Evolutionary conservation across 2,329 filamentous ascomycete genomes (phyloP).

Genomic region (Fusarium abutilonis): DNA sequence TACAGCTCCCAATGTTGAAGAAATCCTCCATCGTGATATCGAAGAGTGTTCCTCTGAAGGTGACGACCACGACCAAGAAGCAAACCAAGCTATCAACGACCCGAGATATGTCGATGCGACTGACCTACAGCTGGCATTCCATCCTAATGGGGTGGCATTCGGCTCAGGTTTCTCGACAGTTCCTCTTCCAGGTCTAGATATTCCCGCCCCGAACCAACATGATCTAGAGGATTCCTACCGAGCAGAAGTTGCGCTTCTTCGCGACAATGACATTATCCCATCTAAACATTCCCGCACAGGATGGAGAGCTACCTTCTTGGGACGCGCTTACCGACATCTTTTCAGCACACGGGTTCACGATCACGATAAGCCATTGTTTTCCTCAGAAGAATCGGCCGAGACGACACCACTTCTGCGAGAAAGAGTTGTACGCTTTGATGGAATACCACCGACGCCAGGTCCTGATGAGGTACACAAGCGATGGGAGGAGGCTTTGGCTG

Average conservation of each 20-base stretch:
- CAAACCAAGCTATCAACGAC: slow-evolving; percentile 13
- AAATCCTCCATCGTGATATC: slow-evolving; percentile 37
- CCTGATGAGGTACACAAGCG: slow-evolving; percentile 35
- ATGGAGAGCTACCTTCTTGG: slow-evolving; percentile 12
- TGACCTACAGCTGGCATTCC: slow-evolving; percentile 37
- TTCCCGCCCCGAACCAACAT: slow-evolving; percentile 33
- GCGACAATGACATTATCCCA: slow-evolving; percentile 38
- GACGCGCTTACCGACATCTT: slow-evolving; percentile 21
- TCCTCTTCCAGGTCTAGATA: slow-evolving; percentile 26
- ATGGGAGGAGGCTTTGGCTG: slow-evolving; percentile 83
- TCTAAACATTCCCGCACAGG: not conserved
- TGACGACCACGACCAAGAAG: slow-evolving; percentile 25
- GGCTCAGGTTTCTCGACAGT: slow-evolving; percentile 36
- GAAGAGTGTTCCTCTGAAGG: slow-evolving; percentile 38
- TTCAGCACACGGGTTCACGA: slow-evolving; percentile 31
- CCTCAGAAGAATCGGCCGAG: slow-evolving; percentile 10
- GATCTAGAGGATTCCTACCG: slow-evolving; percentile 35
- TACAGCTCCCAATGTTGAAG: slow-evolving; percentile 24
- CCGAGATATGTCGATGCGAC: slow-evolving; percentile 1
- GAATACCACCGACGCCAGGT: slow-evolving; percentile 17
- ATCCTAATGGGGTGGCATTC: slow-evolving; percentile 32
- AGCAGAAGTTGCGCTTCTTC: slow-evolving; percentile 30
- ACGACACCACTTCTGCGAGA: slow-evolving; percentile 19
- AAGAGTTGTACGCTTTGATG: slow-evolving; percentile 1
- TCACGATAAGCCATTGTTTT: slow-evolving; percentile 16